phyloP scores from a whole-genome alignment of 2,329 filamentous ascomycete species.

The Colletotrichum siamense region DNA sequence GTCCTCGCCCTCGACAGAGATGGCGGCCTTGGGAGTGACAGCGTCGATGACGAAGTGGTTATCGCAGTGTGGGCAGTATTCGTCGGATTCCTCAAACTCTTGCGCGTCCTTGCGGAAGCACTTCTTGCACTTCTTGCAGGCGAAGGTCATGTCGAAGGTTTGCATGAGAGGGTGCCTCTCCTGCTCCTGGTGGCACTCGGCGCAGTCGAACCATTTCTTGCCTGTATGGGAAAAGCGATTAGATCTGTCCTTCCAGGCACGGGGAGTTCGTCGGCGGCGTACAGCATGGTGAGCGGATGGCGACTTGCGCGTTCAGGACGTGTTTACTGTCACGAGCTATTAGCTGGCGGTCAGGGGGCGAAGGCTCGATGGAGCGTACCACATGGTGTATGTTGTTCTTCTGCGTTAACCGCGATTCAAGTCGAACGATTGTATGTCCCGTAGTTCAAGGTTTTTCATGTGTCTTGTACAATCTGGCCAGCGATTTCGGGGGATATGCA shows the following conservation, averaged over 20 bases:
- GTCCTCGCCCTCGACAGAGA: constrained; percentile 93
- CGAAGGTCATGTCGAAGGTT: constrained; percentile 87
- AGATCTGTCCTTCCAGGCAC: neutral
- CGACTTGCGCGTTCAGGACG: constrained; percentile 95
- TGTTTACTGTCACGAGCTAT: constrained; percentile 74
- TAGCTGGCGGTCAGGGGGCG: neutral
- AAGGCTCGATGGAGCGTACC: constrained; percentile 31
- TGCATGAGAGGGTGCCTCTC: constrained; percentile 80
- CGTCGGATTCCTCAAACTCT: constrained; percentile 95
- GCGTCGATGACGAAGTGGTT: constrained; percentile 98
- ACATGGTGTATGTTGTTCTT: constrained; percentile 32
- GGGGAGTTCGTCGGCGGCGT: constrained; percentile 36
- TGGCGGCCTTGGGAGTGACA: constrained; percentile 77
- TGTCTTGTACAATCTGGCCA: neutral
- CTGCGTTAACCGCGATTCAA: neutral
- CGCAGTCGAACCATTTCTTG: constrained; percentile 98
- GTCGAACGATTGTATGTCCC: neutral
- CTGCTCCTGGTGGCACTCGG: constrained; percentile 87
- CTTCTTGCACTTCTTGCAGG: constrained; percentile 99
- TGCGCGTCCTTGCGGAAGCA: constrained; percentile 92
- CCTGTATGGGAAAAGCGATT: constrained; percentile 51
- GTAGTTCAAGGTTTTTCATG: neutral
- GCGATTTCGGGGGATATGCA: neutral
- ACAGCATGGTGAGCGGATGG: constrained; percentile 97
- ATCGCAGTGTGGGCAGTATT: constrained; percentile 98